Evolutionary conservation across 2,329 filamentous ascomycete species (phyloP).

Genomic region (Aphanocladium album): DNA sequence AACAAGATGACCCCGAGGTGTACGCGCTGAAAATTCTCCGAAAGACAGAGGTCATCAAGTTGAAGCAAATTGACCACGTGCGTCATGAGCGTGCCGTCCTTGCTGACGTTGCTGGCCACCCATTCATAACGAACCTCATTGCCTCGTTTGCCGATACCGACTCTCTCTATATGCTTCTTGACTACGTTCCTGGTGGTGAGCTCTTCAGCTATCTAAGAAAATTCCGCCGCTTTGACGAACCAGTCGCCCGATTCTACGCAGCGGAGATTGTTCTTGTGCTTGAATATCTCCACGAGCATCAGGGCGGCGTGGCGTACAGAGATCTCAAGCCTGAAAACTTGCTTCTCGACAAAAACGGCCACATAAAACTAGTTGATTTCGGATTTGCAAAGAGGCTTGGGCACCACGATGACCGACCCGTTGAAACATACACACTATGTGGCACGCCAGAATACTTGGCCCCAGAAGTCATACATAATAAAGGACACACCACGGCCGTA

Average conservation of each 20-base stretch:
- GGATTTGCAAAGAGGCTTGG: conserved; percentile 79
- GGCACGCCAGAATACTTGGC: conserved; percentile 81
- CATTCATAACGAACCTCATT: conserved; percentile 75
- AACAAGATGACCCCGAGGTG: conserved; percentile 43
- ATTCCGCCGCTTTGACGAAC: conserved; percentile 72
- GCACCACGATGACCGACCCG: conserved; percentile 40
- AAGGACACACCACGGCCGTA: conserved; percentile 69
- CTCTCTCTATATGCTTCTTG: conserved; percentile 76
- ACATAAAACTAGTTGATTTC: conserved; percentile 80
- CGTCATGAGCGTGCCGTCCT: conserved; percentile 77
- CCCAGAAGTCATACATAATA: conserved; percentile 79
- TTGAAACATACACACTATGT: conserved; percentile 77
- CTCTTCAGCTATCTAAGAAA: conserved; percentile 78
- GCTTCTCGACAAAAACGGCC: conserved; percentile 69
- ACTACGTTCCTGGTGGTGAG: conserved; percentile 79
- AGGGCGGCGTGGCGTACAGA: conserved; percentile 73
- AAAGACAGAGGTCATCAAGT: conserved; percentile 67
- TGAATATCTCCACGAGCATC: conserved; percentile 73
- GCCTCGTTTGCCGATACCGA: conserved; percentile 76
- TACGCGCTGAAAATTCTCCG: conserved; percentile 78
- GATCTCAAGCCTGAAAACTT: conserved; percentile 83
- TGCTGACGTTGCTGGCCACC: conserved; percentile 70
- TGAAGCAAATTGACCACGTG: conserved; percentile 84
- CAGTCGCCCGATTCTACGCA: conserved; percentile 74
- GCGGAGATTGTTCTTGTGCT: conserved; percentile 79